These are phyloP conservation scores for Penicillium coffeae DNA, from an alignment of 495 filamentous ascomycete species.

Conservation along the genomic window DNA sequence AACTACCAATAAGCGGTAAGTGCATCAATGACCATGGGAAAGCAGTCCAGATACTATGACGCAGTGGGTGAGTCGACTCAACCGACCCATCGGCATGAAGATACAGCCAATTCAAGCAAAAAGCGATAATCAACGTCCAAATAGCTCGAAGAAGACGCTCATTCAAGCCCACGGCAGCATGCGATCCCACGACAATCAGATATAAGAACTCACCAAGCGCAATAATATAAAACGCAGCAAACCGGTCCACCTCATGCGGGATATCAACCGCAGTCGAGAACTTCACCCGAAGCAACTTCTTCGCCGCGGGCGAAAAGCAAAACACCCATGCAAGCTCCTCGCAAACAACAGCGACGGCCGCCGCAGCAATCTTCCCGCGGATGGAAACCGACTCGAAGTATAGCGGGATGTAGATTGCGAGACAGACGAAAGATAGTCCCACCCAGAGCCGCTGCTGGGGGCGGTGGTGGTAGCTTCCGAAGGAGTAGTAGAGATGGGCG, in stretches of 20 bases:
- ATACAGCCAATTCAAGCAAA: conserved; percentile 46
- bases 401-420: conserved; percentile 39
- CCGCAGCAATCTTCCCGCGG: conserved; percentile 35
- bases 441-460: conserved; percentile 35
- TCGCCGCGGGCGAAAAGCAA: conserved; percentile 31
- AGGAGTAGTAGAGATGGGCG: conserved; percentile 32
- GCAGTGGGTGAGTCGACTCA: conserved; percentile 30
- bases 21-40: conserved; percentile 38
- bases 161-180: conserved; percentile 37
- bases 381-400: conserved; percentile 33
- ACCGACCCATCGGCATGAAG: conserved; percentile 35
- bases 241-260: conserved; percentile 44
- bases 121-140: conserved; percentile 43
- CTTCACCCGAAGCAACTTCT: conserved; percentile 29
- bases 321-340: conserved; percentile 32
- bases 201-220: conserved; percentile 47
- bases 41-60: conserved; percentile 28
- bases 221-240: conserved; percentile 49
- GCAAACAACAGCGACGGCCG: conserved; percentile 32
- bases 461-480: conserved; percentile 36
- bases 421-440: conserved; percentile 19
- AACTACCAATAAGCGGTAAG: conserved; percentile 33
- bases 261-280: conserved; percentile 42
- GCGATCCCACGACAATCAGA: conserved; percentile 36
- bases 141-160: conserved; percentile 32